Evolutionary conservation across 2,329 filamentous ascomycete genomes (phyloP).

Genomic region (Trichoderma breve): DNA sequence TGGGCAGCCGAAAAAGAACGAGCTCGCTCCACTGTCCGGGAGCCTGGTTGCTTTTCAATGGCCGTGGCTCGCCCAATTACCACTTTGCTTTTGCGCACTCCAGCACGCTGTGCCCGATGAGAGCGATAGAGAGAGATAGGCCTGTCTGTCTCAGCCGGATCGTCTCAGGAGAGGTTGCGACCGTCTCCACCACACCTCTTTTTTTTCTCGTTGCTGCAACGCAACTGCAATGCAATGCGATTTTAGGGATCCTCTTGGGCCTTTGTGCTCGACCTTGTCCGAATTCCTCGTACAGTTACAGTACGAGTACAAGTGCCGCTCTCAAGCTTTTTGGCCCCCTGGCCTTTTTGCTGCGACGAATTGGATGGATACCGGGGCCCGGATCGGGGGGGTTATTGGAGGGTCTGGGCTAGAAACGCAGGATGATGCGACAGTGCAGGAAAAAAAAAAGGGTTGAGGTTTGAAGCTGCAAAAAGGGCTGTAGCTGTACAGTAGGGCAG

Average conservation of each 20-base stretch:
- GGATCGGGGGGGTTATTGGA: neutral
- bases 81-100: neutral
- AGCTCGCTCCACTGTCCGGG: constrained; percentile 16
- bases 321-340: neutral
- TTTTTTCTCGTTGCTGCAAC: neutral
- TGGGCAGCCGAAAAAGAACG: constrained; percentile 10
- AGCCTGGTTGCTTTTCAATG: constrained; percentile 8
- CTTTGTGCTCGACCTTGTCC: neutral
- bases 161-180: constrained; percentile 11
- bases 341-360: constrained; percentile 13
- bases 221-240: constrained; percentile 2
- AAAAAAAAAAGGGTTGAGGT: neutral
- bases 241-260: neutral
- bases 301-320: neutral
- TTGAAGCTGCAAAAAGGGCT: neutral
- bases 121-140: neutral
- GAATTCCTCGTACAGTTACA: neutral
- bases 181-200: constrained; percentile 17
- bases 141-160: neutral
- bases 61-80: neutral
- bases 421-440: constrained; percentile 13
- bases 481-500: neutral
- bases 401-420: constrained; percentile 6
- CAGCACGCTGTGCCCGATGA: constrained; percentile 8
- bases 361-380: constrained; percentile 17